phyloP scores from a whole-genome alignment of 345 rosid species.

The Populus alba region DNA sequence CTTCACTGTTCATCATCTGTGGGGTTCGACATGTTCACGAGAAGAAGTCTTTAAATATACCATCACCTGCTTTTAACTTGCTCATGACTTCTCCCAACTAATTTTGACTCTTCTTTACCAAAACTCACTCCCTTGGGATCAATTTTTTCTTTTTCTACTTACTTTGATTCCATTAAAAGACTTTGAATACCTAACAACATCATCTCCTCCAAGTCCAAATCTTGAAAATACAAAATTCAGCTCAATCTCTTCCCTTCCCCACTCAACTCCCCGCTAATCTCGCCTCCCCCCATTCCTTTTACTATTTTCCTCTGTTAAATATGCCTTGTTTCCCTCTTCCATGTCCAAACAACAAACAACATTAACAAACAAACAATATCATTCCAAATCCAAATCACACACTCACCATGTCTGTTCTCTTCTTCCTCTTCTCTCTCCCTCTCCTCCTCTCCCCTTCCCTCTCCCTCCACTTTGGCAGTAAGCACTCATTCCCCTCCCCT shows the following conservation, averaged over 20 bases:
- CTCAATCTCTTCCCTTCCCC: background rate
- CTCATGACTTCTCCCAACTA: background rate
- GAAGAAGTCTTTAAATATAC: background rate
- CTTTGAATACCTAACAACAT: background rate
- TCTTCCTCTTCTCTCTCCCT: background rate
- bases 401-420: background rate
- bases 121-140: background rate
- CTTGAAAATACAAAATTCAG: background rate
- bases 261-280: slow-evolving; percentile 9
- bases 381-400: background rate
- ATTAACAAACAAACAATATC: background rate
- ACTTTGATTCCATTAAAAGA: background rate
- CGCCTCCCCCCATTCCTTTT: background rate
- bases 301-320: background rate
- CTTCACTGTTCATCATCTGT: background rate
- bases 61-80: background rate
- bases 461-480: slow-evolving; percentile 10
- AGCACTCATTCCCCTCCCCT: background rate
- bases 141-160: background rate
- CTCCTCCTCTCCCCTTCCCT: slow-evolving; percentile 5
- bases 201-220: background rate
- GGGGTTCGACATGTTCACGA: background rate
- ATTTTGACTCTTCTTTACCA: background rate
- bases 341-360: background rate
- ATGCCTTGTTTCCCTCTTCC: background rate